phyloP scores from a whole-genome alignment of 1,139 yeast genomes.

The Yueomyces sp. region DNA sequence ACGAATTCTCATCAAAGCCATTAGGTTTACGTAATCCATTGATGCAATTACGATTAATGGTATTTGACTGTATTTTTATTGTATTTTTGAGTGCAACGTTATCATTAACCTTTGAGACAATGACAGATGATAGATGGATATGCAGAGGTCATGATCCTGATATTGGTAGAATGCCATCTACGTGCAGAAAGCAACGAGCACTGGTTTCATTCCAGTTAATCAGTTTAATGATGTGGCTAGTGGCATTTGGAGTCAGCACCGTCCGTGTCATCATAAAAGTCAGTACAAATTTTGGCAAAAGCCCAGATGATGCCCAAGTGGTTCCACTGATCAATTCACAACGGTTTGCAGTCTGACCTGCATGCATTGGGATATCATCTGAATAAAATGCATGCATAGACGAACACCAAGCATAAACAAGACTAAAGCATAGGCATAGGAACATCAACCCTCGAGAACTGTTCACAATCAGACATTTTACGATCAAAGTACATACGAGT shows the following conservation, averaged over 20 bases:
- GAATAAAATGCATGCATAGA: too few species aligned
- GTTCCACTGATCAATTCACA: too few species aligned
- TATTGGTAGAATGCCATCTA: slow-evolving; percentile 24
- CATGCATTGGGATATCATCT: too few species aligned
- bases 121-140: slow-evolving; percentile 75
- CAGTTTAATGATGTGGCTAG: slow-evolving; percentile 69
- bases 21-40: slow-evolving; percentile 61
- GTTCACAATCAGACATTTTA: too few species aligned
- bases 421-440: too few species aligned
- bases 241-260: slow-evolving; percentile 73
- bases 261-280: slow-evolving; percentile 75
- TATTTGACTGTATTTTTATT: slow-evolving; percentile 75
- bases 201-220: slow-evolving; percentile 69
- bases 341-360: too few species aligned
- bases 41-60: slow-evolving; percentile 62
- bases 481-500: too few species aligned
- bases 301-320: slow-evolving; percentile 1
- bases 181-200: slow-evolving; percentile 74
- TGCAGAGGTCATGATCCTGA: slow-evolving; percentile 33
- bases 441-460: too few species aligned
- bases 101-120: slow-evolving; percentile 72
- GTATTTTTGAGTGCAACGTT: slow-evolving; percentile 89
- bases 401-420: too few species aligned
- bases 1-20: slow-evolving; percentile 87
- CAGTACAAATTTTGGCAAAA: slow-evolving; percentile 3